Base-by-base conservation (phyloP, 306 rosid genomes). In the Cercis canadensis region DNA sequence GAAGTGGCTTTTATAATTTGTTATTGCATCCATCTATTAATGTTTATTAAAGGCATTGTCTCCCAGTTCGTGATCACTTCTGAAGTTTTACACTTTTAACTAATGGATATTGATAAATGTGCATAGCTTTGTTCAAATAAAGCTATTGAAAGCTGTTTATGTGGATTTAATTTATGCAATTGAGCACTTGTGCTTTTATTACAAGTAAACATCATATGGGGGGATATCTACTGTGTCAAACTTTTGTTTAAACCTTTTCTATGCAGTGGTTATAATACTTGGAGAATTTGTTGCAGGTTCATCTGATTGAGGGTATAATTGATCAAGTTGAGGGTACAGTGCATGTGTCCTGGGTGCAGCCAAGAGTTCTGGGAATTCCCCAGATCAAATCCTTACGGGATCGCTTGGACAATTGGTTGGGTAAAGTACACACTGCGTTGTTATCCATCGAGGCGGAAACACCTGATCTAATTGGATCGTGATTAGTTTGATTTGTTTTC, bases 321-420 rank as follows among this genome's bases (percentile, higher is more conserved):
- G 97, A 95, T 81, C 97, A 95, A 84, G 99, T 91, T 17, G 97
- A 91, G 18, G 96, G 90, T 57, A 92, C 97, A 0, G 96, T 95
- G 46, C 96, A 95, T 36, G 97, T 95, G 74, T 89, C 99, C 11
- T 95, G 96, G 99, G 99, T 95, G 83, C 97, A 95, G 77, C 99
- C 99, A 9, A 89, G 99, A 80, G 99, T 95, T 49, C 72, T 95
- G 59, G 98, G 98, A 62, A 82, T 94, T 68, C 88, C 86, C 33
- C 98, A 94, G 82, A 80, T 94, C 83, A 87, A 84, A 77, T 94
- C 98, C 31, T 84, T 94, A 60, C 80, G 96, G 21, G 96, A 95
- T 65, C 85, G 92, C 29, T 85, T 95, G 77, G 97, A 91, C 77
- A 47, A 56, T 21, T 95, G 99, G 99, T 72, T 88, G 54, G 92